Evolutionary conservation across 1,284 basidiomycete genomes (phyloP), one percentile per base, ranked within the genome.

Genomic region (Quambalaria eucalypti): DNA sequence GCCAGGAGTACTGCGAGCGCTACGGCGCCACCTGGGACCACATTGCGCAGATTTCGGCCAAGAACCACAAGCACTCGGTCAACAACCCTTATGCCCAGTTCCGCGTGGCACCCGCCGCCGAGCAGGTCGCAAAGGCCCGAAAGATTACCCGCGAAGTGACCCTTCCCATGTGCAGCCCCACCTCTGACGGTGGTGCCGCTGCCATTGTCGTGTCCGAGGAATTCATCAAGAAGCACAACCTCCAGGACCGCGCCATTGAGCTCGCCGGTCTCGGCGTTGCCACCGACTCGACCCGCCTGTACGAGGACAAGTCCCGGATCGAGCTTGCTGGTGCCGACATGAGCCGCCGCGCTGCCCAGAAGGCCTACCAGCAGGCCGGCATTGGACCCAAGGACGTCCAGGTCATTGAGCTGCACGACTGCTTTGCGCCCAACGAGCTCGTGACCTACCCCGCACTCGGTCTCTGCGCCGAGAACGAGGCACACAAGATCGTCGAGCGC

Each of bases 11-110:
- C 69, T 86, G 85, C 61, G 78, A 82, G 46, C 86, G 84, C 68
- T 85, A 85, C 71, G 88, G 87, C 10, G 85, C 83, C 12, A 81
- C 78, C 48, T 78, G 84, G 49, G 80, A 82, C 39, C 83, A 86
- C 72, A 78, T 90, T 52, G 87, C 87, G 2, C 81, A 84, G 74
- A 90, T 90, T 61, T 51, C 73, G 8, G 82, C 85, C 25, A 90
- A 90, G 79, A 90, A 89, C 68, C 88, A 90, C 74, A 83, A 80
- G 60, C 88, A 91, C 73, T 86, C 86, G 0, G 75, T 84, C 54
- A 85, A 86, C 52, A 90, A 90, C 66, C 88, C 88, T 0, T 90
- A 91, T 67, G 85, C 87, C 1, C 88, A 90, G 71, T 90, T 91
- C 78, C 82, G 69, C 23, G 55, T 52, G 36, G 54, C 61, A 10